Conservation (phyloP, 2,329 filamentous ascomycete genomes). For the Pseudovirgaria hyperparasitica region DNA sequence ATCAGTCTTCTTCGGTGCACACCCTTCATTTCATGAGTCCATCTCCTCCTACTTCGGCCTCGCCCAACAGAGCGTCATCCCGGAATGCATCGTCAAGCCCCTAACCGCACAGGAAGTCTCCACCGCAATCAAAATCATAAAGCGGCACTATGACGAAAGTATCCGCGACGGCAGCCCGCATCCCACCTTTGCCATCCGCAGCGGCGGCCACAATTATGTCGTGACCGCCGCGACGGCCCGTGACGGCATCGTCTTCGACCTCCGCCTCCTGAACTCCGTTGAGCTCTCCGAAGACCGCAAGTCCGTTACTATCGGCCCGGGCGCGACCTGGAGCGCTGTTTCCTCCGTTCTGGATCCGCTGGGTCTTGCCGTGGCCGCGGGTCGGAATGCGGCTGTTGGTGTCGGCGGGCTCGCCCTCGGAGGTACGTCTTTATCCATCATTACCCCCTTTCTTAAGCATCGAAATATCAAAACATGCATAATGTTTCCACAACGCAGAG, state of each 20-base stretch:
- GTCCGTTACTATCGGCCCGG: slow-evolving; percentile 8
- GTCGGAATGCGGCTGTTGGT: slow-evolving; percentile 9
- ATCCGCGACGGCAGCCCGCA: slow-evolving; percentile 1
- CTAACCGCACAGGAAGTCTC: slow-evolving; percentile 15
- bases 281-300: slow-evolving; percentile 8
- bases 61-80: slow-evolving; percentile 18
- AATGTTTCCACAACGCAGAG: too few relatives aligned
- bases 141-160: slow-evolving; percentile 15
- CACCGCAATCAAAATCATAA: slow-evolving; percentile 15
- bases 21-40: slow-evolving; percentile 5
- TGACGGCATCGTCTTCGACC: slow-evolving; percentile 1
- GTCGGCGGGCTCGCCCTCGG: slow-evolving; percentile 10
- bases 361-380: slow-evolving; percentile 7
- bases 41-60: slow-evolving; percentile 18
- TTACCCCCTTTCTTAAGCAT: slow-evolving; percentile 15
- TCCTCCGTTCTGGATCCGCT: slow-evolving; percentile 7
- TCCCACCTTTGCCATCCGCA: slow-evolving; percentile 8
- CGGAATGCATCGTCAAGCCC: slow-evolving; percentile 19
- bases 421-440: slow-evolving; percentile 6
- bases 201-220: slow-evolving; percentile 10
- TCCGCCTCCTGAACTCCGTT: slow-evolving; percentile 6
- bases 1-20: slow-evolving; percentile 6
- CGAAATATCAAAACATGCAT: slow-evolving; percentile 3
- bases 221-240: background rate
- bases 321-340: slow-evolving; percentile 11